Base-by-base conservation (phyloP, 345 rosid genomes). In the Chamaenerion angustifolium region DNA sequence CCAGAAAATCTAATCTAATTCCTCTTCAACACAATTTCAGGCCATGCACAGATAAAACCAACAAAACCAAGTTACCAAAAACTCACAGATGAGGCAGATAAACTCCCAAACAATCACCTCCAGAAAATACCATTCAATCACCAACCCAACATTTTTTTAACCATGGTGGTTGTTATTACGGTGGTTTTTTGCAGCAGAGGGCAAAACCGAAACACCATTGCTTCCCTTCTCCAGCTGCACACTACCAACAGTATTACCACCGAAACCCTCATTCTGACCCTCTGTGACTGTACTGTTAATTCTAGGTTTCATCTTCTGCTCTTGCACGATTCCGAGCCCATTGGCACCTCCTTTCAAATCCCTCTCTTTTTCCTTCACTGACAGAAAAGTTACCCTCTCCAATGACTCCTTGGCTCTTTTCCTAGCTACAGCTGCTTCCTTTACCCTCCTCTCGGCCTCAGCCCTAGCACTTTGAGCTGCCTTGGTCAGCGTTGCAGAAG, bases 391-490 rank as follows among this genome's bases (percentile, higher is more conserved):
- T 3, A 81, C 71, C 10, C 73, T 60, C 55, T 80, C 88, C 23
- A 88, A 56, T 11, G 88, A 80, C 63, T 84, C 95, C 40, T 76
- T 68, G 0, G 88, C 87, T 59, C 78, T 81, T 70, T 75, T 84
- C 58, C 68, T 69, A 4, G 81, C 85, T 25, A 69, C 53, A 0
- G 80, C 80, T 0, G 85, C 86, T 43, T 84, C 97, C 60, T 55
- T 59, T 0, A 57, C 88, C 57, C 71, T 68, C 68, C 75, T 63
- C 8, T 75, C 95, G 0, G 81, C 87, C 21, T 82, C 84, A 2
- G 40, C 14, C 56, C 67, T 63, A 4, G 70, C 69, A 2, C 25
- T 59, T 0, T 7, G 3, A 1, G 69, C 87, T 0, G 84, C 88
- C 51, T 75, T 78, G 16, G 4, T 74, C 85, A 88, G 78, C 0